A percentile compares a stretch with the other conserved stretches of the same genome.
phyloP scores from a whole-genome alignment of 2,329 filamentous ascomycete genomes.

The Aspergillus ochraceoroseus region DNA sequence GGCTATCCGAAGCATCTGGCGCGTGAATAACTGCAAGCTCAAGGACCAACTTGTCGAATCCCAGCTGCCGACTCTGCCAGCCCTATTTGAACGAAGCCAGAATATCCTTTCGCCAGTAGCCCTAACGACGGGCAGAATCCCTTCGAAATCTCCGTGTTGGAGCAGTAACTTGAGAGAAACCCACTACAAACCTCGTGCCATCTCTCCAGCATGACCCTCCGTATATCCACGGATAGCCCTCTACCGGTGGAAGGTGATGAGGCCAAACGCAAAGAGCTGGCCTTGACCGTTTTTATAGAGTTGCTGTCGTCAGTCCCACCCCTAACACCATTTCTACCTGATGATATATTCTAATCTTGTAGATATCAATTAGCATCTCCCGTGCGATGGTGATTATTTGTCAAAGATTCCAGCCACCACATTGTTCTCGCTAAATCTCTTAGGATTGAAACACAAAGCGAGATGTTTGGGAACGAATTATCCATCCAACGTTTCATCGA shows the following conservation, averaged over 20 bases:
- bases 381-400: conserved; percentile 21
- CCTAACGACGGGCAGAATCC: no score
- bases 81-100: no score
- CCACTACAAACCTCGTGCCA: no score
- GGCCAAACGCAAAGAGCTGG: conserved; percentile 12
- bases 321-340: not conserved
- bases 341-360: conserved; percentile 5
- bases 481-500: conserved; percentile 36
- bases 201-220: not conserved
- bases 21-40: no score
- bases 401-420: not conserved
- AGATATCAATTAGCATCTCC: conserved; percentile 30
- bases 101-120: no score
- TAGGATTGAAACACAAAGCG: conserved; percentile 41
- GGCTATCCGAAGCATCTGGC: no score
- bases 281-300: conserved; percentile 27
- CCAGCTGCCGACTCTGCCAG: no score
- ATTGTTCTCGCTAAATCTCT: conserved; percentile 3
- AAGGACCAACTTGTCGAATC: no score
- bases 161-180: no score
- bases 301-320: conserved; percentile 26
- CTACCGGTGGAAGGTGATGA: no score
- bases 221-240: no score
- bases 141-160: no score
- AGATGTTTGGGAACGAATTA: conserved; percentile 25